Conservation (phyloP, 108 stramenopile species). For the Aurantiochytrium sp. region DNA sequence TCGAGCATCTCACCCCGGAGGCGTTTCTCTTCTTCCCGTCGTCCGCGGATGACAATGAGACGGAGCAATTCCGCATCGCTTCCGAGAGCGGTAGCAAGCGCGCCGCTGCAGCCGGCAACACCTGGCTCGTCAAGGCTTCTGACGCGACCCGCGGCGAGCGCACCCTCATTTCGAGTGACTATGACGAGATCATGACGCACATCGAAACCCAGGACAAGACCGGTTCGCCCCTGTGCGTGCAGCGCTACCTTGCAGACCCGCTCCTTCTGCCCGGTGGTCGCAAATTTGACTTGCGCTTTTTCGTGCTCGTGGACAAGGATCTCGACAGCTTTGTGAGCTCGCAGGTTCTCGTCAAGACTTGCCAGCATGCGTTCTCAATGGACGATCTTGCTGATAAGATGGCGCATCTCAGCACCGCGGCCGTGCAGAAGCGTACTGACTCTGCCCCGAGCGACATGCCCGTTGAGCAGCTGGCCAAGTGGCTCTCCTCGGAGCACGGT, state of each 20-base stretch:
- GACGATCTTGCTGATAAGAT: not conserved
- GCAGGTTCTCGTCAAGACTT: not conserved
- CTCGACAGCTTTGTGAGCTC: not conserved
- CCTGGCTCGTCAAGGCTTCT: not conserved
- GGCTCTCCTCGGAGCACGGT: not conserved
- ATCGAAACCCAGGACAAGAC: not conserved
- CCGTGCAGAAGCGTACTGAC: not conserved
- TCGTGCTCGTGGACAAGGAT: not conserved
- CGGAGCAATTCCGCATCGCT: slow-evolving; percentile 3
- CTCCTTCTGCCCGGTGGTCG: not conserved
- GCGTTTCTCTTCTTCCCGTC: not conserved
- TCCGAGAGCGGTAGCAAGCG: not conserved
- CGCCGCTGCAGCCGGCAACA: not conserved
- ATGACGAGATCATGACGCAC: not conserved
- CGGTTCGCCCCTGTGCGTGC: not conserved
- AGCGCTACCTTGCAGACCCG: not conserved
- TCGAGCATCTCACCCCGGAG: not conserved
- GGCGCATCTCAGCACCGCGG: not conserved
- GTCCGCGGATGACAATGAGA: slow-evolving; percentile 13
- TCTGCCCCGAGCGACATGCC: not conserved
- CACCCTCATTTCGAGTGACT: not conserved
- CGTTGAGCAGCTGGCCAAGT: not conserved
- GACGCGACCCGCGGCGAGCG: slow-evolving; percentile 9
- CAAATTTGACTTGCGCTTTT: slow-evolving; percentile 21
- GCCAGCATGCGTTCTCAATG: not conserved